These are phyloP conservation scores for Prototheca stagnorum DNA, from an alignment of 163 green algal species.

Conservation along the genomic window DNA sequence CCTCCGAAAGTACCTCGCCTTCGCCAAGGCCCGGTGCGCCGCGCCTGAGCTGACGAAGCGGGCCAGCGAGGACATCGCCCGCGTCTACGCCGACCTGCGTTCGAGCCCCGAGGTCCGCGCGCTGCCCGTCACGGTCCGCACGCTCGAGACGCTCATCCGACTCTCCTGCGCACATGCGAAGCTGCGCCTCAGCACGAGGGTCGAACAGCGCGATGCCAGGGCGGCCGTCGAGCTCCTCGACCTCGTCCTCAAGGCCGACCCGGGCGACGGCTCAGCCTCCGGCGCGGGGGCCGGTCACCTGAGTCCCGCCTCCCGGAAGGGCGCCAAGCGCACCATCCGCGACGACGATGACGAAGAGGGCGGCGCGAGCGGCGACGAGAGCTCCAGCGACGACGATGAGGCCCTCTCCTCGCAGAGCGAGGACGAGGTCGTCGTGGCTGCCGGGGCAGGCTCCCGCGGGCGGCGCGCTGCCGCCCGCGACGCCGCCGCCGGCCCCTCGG, in stretches of 20 bases:
- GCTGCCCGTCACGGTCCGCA: slow-evolving; percentile 80
- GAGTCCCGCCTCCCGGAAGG: too few relatives aligned
- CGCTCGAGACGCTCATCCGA: slow-evolving; percentile 89
- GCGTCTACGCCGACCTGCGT: slow-evolving; percentile 73
- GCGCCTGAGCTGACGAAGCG: slow-evolving; percentile 44
- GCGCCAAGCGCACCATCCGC: too few relatives aligned
- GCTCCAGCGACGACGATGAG: slow-evolving; percentile 7
- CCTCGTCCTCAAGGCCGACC: slow-evolving; percentile 33
- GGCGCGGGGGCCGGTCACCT: too few relatives aligned
- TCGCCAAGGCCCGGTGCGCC: slow-evolving; percentile 49
- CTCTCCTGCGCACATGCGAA: slow-evolving; percentile 86
- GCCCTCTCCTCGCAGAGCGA: too few relatives aligned
- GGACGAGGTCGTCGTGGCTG: too few relatives aligned
- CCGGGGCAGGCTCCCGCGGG: too few relatives aligned
- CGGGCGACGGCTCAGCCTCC: too few relatives aligned
- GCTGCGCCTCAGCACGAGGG: slow-evolving; percentile 35
- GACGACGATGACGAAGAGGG: too few relatives aligned
- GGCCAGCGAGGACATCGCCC: slow-evolving; percentile 54
- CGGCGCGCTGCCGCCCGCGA: too few relatives aligned
- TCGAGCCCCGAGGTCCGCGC: slow-evolving; percentile 30
- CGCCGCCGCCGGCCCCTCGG: background rate
- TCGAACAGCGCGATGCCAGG: slow-evolving; percentile 29
- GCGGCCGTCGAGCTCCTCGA: slow-evolving; percentile 29
- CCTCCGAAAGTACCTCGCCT: slow-evolving; percentile 83
- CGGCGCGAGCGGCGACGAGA: slow-evolving; percentile 4